Base-by-base conservation (phyloP, 148 eudicot species). In the Arbutus unedo region DNA sequence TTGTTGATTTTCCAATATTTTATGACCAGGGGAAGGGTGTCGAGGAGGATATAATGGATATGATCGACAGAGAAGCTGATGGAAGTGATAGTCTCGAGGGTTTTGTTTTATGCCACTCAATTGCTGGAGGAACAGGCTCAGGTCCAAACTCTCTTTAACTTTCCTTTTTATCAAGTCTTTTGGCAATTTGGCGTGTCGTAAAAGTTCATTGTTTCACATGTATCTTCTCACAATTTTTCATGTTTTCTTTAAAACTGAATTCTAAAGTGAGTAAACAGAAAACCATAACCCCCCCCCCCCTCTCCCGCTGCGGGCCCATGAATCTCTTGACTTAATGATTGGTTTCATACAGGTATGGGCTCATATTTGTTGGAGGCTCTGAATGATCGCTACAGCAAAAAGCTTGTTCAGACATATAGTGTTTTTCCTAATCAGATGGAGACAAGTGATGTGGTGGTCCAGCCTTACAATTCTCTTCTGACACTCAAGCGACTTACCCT, bases 31-130 rank as follows among this genome's bases (percentile, higher is more conserved):
- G 99, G 8, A 90, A 96, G 86, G 90, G 85, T 68, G 93, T 94
- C 81, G 96, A 97, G 89, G 99, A 97, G 88, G 98, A 97, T 84
- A 87, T 97, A 78, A 93, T 97, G 98, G 99, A 97, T 88, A 97
- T 97, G 99, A 97, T 97, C 84, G 99, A 97, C 85, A 91, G 99
- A 88, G 99, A 97, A 90, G 99, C 99, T 80, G 99, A 97, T 90
- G 99, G 99, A 90, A 96, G 99, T 87, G 99, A 95, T 84, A 97
- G 99, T 87, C 99, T 97, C 68, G 99, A 97, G 86, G 99, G 99
- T 77, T 97, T 97, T 85, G 99, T 97, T 84, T 86, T 97, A 54
- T 97, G 99, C 87, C 99, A 97, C 87, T 94, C 98, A 41, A 97
- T 97, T 87, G 99, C 99, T 85, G 99, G 99, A 60, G 99, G 99